A percentile compares a stretch with the other conserved stretches of the same genome.
Evolutionary conservation across 345 rosid genomes (phyloP).

Genomic region (thale cress (Arabidopsis thaliana)): DNA sequence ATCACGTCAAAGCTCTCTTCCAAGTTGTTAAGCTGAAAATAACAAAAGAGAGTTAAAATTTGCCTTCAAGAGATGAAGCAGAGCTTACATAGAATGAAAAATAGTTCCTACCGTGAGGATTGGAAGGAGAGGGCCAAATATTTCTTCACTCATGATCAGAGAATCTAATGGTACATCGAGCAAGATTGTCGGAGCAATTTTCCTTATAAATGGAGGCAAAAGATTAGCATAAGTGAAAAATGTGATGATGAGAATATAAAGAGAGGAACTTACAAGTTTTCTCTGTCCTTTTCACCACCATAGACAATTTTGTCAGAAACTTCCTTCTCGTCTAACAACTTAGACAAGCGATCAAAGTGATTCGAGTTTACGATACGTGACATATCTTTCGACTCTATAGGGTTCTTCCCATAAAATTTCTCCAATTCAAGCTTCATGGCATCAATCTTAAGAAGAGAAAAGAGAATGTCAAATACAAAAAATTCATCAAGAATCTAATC

Average conservation of each 20-base stretch:
- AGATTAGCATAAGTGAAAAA: neutral
- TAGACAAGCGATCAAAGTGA: constrained; percentile 79
- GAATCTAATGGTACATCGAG: constrained; percentile 82
- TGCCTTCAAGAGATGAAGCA: constrained; percentile 12
- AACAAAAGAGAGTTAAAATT: constrained; percentile 17
- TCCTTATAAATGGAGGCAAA: constrained; percentile 50
- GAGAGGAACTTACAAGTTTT: constrained; percentile 65
- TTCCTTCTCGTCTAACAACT: constrained; percentile 82
- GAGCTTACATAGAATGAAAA: neutral
- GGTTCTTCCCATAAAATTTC: constrained; percentile 74
- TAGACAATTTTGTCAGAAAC: constrained; percentile 77
- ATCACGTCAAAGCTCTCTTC: constrained; percentile 82
- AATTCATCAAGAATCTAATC: constrained; percentile 11
- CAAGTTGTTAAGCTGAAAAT: constrained; percentile 67
- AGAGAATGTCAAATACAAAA: constrained; percentile 28
- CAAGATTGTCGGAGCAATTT: constrained; percentile 85
- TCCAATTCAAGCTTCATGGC: constrained; percentile 65
- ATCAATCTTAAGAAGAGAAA: constrained; percentile 58
- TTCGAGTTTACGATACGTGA: constrained; percentile 79
- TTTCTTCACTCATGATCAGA: constrained; percentile 86
- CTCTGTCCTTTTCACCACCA: constrained; percentile 80
- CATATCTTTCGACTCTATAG: constrained; percentile 80
- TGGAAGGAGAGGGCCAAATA: constrained; percentile 97
- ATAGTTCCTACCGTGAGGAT: constrained; percentile 59
- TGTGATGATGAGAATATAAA: neutral